Evolutionary conservation across 2,329 filamentous ascomycete species (phyloP).

Genomic region (Ceratocystiopsis brevicomis): DNA sequence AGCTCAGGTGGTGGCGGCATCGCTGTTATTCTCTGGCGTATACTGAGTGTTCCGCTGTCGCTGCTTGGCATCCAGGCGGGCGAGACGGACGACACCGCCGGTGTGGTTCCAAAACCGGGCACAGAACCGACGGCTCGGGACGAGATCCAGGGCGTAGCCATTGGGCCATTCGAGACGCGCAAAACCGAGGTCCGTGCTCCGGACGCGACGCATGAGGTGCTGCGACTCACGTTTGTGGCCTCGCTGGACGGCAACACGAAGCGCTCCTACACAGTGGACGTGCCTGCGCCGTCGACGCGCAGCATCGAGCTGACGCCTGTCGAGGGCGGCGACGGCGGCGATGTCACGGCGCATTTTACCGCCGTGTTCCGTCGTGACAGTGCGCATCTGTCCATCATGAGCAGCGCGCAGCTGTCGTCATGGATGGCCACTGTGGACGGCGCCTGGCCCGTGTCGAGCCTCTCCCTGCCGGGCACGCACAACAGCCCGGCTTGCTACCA

Average conservation of each 20-base stretch:
- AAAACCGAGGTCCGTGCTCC: slow-evolving; percentile 42
- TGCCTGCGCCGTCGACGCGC: slow-evolving; percentile 40
- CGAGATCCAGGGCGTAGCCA: slow-evolving; percentile 36
- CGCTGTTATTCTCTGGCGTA: slow-evolving; percentile 21
- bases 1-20: slow-evolving; percentile 22
- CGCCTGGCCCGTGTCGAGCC: slow-evolving; percentile 52
- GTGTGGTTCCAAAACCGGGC: slow-evolving; percentile 6
- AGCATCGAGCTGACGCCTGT: slow-evolving; percentile 43
- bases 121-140: slow-evolving; percentile 22
- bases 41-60: slow-evolving; percentile 1
- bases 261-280: slow-evolving; percentile 48
- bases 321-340: slow-evolving; percentile 15
- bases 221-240: slow-evolving; percentile 55
- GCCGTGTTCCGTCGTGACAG: slow-evolving; percentile 42
- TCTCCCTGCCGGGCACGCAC: slow-evolving; percentile 90
- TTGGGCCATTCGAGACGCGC: slow-evolving; percentile 50
- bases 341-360: slow-evolving; percentile 27
- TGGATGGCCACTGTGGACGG: slow-evolving; percentile 73
- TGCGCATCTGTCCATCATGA: slow-evolving; percentile 45
- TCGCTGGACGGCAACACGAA: slow-evolving; percentile 17
- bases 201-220: slow-evolving; percentile 39
- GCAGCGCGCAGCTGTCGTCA: slow-evolving; percentile 44
- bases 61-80: slow-evolving; percentile 11
- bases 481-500: slow-evolving; percentile 75
- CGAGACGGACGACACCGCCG: slow-evolving; percentile 8